Evolutionary conservation across 2,329 filamentous ascomycete species (phyloP), one percentile per base, ranked within the genome.

Genomic region (Anthostomella pinea): DNA sequence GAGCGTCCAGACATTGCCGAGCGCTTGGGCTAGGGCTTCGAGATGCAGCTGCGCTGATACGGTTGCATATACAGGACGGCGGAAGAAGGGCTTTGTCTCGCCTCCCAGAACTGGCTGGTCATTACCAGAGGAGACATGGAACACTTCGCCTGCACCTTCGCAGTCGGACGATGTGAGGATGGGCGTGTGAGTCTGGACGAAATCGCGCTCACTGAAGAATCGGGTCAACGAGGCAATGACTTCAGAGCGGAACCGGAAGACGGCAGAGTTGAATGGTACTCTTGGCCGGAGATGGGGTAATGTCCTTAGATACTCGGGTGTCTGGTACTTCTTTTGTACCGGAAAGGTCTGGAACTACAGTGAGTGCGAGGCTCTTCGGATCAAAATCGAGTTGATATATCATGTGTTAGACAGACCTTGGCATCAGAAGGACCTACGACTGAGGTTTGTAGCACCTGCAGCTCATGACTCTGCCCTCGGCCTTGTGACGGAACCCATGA

Each of bases 151-250:
- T 2, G 90, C 93, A 4, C 93, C 93, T 67, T 98, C 93, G 56
- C 93, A 98, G 56, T 98, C 93, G 0, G 91, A 95, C 1, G 91
- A 96, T 2, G 93, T 97, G 55, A 98, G 87, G 54, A 97, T 82
- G 4, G 93, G 93, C 4, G 93, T 87, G 51, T 97, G 91, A 6
- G 87, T 87, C 64, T 97, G 85, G 40, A 87, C 75, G 54, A 87
- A 91, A 38, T 79, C 73, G 41, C 79, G 74, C 17, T 70, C 65
- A 30, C 76, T 73, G 64, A 97, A 96, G 64, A 89, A 91, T 30
- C 75, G 75, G 35, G 80, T 86, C 27, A 95, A 62, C 30, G 81
- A 75, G 31, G 81, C 77, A 45, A 89, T 84, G 50, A 83, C 75
- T 48, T 90, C 81, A 19, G 91, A 97, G 46, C 93, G 81, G 43